These are phyloP conservation scores for Lentinula raphanica DNA, from an alignment of 768 basidiomycete genomes.

Conservation along the genomic window DNA sequence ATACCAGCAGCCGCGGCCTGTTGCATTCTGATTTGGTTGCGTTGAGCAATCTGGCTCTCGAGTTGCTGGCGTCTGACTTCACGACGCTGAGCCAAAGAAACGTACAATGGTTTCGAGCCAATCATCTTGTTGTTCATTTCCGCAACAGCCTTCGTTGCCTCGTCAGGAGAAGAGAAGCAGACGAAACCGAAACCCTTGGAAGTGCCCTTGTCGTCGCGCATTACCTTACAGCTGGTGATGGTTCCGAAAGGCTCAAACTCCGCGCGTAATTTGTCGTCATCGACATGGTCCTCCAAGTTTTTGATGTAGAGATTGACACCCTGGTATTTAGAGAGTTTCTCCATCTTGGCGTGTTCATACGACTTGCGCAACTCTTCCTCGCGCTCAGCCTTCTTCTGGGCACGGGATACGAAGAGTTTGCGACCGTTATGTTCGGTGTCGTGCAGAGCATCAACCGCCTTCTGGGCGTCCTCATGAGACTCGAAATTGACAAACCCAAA, in stretches of 20 bases:
- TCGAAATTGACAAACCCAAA: slow-evolving; percentile 99
- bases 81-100: slow-evolving; percentile 96
- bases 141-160: slow-evolving; percentile 97
- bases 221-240: slow-evolving; percentile 98
- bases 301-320: slow-evolving; percentile 99
- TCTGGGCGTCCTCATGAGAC: slow-evolving; percentile 84
- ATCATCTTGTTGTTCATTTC: slow-evolving; percentile 99
- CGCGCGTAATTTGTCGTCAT: slow-evolving; percentile 92
- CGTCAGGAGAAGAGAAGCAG: slow-evolving; percentile 96
- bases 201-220: slow-evolving; percentile 91
- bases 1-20: slow-evolving; percentile 88
- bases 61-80: slow-evolving; percentile 98
- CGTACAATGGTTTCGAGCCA: slow-evolving; percentile 96
- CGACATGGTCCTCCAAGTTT: slow-evolving; percentile 97
- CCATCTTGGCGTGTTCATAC: slow-evolving; percentile 94
- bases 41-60: slow-evolving; percentile 97
- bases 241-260: slow-evolving; percentile 97
- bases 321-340: slow-evolving; percentile 96
- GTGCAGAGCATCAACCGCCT: slow-evolving; percentile 85
- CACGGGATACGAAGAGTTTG: slow-evolving; percentile 92
- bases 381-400: slow-evolving; percentile 97
- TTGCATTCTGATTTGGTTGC: slow-evolving; percentile 94
- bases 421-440: slow-evolving; percentile 80
- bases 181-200: slow-evolving; percentile 99
- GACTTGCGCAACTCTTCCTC: slow-evolving; percentile 92